Percentiles rank a stretch among this genome's conserved stretches.
phyloP scores from a whole-genome alignment of 1,284 basidiomycete genomes.

The Ganoderma sp. region DNA sequence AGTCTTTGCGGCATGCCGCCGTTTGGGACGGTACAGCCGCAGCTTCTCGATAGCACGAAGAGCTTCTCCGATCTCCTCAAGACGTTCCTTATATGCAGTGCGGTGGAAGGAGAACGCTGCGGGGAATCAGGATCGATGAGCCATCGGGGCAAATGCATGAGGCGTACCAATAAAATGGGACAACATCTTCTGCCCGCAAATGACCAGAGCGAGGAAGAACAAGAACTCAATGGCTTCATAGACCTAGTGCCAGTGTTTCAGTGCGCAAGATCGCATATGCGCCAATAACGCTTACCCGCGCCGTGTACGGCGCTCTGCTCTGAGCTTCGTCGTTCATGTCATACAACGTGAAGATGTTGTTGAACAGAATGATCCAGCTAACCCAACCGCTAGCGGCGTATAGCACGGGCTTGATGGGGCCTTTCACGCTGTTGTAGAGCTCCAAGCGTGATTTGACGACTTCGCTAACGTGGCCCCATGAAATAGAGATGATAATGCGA shows the following conservation, averaged over 20 bases:
- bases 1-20: conserved; percentile 31
- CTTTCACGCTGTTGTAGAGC: conserved; percentile 70
- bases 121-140: neutral
- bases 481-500: conserved; percentile 57
- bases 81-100: conserved; percentile 77
- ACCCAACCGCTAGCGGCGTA: conserved; percentile 70
- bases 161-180: conserved; percentile 61
- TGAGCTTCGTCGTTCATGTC: conserved; percentile 44
- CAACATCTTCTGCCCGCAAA: conserved; percentile 66
- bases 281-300: conserved; percentile 41
- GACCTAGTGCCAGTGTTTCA: conserved; percentile 41
- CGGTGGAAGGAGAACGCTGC: conserved; percentile 75
- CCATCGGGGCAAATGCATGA: neutral
- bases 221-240: conserved; percentile 67
- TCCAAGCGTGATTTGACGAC: conserved; percentile 67
- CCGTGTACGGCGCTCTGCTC: conserved; percentile 65
- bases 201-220: conserved; percentile 70
- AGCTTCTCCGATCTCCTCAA: conserved; percentile 60
- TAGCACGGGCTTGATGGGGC: conserved; percentile 68
- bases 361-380: conserved; percentile 75
- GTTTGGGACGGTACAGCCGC: conserved; percentile 72
- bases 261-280: neutral
- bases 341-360: conserved; percentile 63
- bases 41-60: conserved; percentile 73
- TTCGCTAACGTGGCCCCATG: conserved; percentile 80